Base-by-base conservation (phyloP, 2,329 filamentous ascomycete genomes). In the Neopestalotiopsis sp. region DNA sequence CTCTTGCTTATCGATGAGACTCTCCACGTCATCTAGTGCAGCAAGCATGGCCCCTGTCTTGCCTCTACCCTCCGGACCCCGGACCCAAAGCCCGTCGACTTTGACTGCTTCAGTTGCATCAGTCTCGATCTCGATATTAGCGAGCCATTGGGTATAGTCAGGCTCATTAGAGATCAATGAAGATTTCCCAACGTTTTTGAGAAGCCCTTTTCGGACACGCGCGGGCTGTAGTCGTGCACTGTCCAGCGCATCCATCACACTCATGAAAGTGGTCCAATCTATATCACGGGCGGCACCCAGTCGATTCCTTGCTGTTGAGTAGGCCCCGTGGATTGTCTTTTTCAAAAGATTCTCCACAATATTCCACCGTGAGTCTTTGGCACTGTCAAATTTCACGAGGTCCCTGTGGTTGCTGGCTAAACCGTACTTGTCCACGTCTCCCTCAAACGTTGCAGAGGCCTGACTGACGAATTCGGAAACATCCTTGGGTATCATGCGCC, bases 31-130 rank as follows among this genome's bases (percentile, higher is more conserved):
- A 7, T 80, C 73, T 0, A 84, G 69, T 2, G 78, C 80, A 0
- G 82, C 81, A 65, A 84, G 70, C 0, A 80, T 77, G 0, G 81
- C 82, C 34, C 80, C 81, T 0, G 81, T 82, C 69, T 84, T 84
- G 4, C 82, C 82, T 66, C 81, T 76, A 4, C 82, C 82, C 66
- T 84, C 80, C 1, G 78, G 81, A 2, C 81, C 82, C 12, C 80
- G 76, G 14, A 84, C 74, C 78, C 81, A 83, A 1, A 84, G 66
- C 17, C 74, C 81, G 67, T 82, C 79, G 4, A 74, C 75, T 60
- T 38, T 34, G 38, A 63, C 66, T 64, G 9, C 68, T 20, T 28
- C 28, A 13, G 13, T 34, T 13, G 56, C 17, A 42, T 34, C 30
- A 66, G 0, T 73, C 56, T 2, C 58, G 28, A 2, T 69, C 69